A percentile compares a stretch with the other conserved stretches of the same genome.
phyloP scores from a whole-genome alignment of 306 rosid species.

The Vigna angularis region DNA sequence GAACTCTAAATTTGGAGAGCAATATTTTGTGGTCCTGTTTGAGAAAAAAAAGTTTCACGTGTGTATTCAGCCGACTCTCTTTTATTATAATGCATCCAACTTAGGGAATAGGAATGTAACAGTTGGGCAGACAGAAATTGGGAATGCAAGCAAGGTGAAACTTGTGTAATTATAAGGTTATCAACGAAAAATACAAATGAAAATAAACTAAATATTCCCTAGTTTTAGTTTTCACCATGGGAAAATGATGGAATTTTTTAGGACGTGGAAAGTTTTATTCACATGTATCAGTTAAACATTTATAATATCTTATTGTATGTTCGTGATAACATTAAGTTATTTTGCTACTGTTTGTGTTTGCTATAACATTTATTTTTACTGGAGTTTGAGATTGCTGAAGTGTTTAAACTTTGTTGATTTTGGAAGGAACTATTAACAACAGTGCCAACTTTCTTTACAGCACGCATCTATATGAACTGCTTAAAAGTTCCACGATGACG shows the following conservation, averaged over 20 bases:
- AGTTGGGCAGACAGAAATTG: background rate
- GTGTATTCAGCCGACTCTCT: background rate
- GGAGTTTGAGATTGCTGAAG: constrained; percentile 22
- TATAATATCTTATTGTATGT: background rate
- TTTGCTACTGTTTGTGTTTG: too few species aligned
- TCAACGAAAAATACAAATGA: background rate
- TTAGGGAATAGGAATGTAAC: background rate
- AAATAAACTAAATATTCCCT: background rate
- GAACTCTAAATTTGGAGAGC: constrained; percentile 2
- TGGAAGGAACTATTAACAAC: constrained; percentile 11
- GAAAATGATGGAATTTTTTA: constrained; percentile 18
- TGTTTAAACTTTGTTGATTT: constrained; percentile 18
- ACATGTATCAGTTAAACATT: background rate
- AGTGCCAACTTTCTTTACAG: constrained; percentile 12
- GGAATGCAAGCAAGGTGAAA: background rate
- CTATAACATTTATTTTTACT: background rate
- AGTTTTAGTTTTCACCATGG: constrained; percentile 20
- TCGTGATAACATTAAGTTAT: background rate
- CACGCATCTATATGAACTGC: background rate
- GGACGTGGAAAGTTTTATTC: constrained; percentile 5
- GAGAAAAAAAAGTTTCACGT: constrained; percentile 23
- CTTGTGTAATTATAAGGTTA: background rate
- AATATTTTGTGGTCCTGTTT: constrained; percentile 26
- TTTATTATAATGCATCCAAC: background rate
- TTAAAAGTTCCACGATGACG: constrained; percentile 20